Conservation (phyloP, 805 yeast genomes). For the Saccharomycopsis lassenensis region DNA sequence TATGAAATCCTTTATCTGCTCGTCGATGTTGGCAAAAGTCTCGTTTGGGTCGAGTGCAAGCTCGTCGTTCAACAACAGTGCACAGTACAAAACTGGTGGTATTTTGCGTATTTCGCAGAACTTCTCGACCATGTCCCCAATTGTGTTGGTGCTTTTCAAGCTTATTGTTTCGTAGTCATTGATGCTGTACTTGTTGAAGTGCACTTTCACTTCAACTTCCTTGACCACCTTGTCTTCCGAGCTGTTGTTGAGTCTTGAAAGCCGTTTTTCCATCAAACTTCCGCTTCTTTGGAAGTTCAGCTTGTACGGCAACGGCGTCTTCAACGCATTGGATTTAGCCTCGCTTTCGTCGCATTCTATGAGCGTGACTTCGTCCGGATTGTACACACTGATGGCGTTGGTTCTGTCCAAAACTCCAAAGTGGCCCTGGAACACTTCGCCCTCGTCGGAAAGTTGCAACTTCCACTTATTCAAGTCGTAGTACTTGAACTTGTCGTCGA, state of each 20-base stretch:
- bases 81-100: slow-evolving; percentile 27
- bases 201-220: too few relatives aligned
- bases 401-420: slow-evolving; percentile 79
- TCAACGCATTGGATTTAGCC: slow-evolving; percentile 37
- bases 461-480: slow-evolving; percentile 63
- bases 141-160: slow-evolving; percentile 6
- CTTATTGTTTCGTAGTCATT: slow-evolving; percentile 4
- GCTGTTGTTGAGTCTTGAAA: too few relatives aligned
- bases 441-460: slow-evolving; percentile 78
- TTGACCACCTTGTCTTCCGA: too few relatives aligned
- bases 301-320: slow-evolving; percentile 49
- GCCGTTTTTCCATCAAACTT: too few relatives aligned
- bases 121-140: slow-evolving; percentile 28
- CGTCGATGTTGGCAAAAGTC: too few relatives aligned
- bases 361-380: slow-evolving; percentile 73
- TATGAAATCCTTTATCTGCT: too few relatives aligned
- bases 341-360: slow-evolving; percentile 42
- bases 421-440: slow-evolving; percentile 80
- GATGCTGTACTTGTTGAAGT: too few relatives aligned
- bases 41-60: slow-evolving; percentile 28
- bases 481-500: slow-evolving; percentile 5
- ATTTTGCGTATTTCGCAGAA: slow-evolving; percentile 26
- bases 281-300: too few relatives aligned
- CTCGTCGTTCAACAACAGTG: slow-evolving; percentile 26
- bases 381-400: slow-evolving; percentile 55